phyloP scores from a whole-genome alignment of 1,139 yeast species.

The Pneumocystis jirovecii region DNA sequence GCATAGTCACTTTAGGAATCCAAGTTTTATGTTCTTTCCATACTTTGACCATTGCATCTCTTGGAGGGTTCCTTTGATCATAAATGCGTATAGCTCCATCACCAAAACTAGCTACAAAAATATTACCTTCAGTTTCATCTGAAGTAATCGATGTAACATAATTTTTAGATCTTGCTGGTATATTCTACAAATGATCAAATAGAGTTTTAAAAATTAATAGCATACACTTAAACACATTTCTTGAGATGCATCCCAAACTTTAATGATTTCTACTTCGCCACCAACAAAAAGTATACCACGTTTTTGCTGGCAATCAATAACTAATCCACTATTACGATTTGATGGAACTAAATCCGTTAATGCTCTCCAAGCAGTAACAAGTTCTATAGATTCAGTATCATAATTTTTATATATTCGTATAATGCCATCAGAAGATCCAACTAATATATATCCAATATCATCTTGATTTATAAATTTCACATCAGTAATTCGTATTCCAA shows the following conservation, averaged over 20 bases:
- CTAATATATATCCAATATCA: constrained; percentile 65
- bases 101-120: constrained; percentile 80
- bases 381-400: constrained; percentile 42
- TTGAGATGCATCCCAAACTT: constrained; percentile 94
- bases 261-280: constrained; percentile 84
- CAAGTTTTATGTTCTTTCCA: constrained; percentile 57
- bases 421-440: constrained; percentile 90
- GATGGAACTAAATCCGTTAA: constrained; percentile 69
- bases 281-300: constrained; percentile 82
- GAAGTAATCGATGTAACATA: constrained; percentile 80
- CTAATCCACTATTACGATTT: constrained; percentile 67
- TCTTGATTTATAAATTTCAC: constrained; percentile 80
- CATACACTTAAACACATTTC: constrained; percentile 52
- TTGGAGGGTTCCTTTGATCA: constrained; percentile 70
- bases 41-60: constrained; percentile 71
- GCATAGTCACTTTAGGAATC: constrained; percentile 79
- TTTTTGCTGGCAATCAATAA: constrained; percentile 94
- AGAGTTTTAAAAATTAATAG: not conserved
- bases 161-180: constrained; percentile 85
- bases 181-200: constrained; percentile 30
- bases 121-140: constrained; percentile 91
- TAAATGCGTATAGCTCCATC: constrained; percentile 86
- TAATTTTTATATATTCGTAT: constrained; percentile 72
- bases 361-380: constrained; percentile 87
- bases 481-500: constrained; percentile 79